A percentile compares a stretch with the other conserved stretches of the same genome.
These are phyloP conservation scores for Syzygium oleosum DNA, from an alignment of 345 rosid genomes.

Conservation along the genomic window DNA sequence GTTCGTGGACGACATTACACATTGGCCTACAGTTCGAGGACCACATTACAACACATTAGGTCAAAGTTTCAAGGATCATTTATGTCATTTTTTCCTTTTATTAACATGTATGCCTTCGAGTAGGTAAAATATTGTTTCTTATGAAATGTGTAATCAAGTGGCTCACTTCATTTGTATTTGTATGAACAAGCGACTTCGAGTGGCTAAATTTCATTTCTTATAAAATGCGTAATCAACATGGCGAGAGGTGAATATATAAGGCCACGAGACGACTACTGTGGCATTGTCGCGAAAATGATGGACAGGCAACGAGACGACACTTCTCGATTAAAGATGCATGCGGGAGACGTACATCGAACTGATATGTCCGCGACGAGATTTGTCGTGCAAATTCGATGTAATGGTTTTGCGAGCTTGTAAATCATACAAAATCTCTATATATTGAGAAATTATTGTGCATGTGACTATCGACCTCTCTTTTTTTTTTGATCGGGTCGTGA, in stretches of 20 bases:
- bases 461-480: too few species aligned
- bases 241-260: neutral
- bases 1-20: too few species aligned
- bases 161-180: rapidly evolving
- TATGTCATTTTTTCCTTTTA: neutral
- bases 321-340: neutral
- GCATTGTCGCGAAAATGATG: neutral
- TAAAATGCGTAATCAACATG: rapidly evolving
- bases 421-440: too few species aligned
- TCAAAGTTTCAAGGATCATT: too few species aligned
- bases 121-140: neutral
- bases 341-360: neutral
- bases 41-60: too few species aligned
- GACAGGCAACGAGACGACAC: rapidly evolving
- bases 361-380: rapidly evolving
- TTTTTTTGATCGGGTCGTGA: neutral
- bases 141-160: neutral
- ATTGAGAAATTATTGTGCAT: too few species aligned
- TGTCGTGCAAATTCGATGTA: neutral
- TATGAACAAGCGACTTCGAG: neutral
- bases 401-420: neutral
- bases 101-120: neutral
- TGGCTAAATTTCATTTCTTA: neutral
- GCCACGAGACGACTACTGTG: rapidly evolving
- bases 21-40: too few species aligned